Percentiles rank a stretch among this genome's conserved stretches.
phyloP scores from a whole-genome alignment of 257 asterid species.

The Gynochthodes officinalis region DNA sequence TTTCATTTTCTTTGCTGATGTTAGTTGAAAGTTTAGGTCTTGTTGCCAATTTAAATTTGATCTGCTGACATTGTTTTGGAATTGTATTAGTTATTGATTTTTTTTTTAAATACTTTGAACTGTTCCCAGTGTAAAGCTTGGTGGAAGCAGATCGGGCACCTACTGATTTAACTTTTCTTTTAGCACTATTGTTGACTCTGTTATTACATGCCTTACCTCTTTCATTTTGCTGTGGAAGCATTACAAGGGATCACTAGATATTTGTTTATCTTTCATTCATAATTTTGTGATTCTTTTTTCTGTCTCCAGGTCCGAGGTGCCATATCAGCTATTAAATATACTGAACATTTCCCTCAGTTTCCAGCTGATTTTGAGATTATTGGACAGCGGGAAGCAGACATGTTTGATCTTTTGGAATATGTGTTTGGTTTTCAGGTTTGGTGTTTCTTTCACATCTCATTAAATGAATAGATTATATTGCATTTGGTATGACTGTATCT shows the following conservation, averaged over 20 bases:
- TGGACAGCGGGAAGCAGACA: constrained; percentile 72
- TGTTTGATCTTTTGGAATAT: constrained; percentile 93
- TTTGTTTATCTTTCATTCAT: constrained; percentile 4
- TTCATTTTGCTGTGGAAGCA: not conserved
- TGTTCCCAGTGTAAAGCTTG: not conserved
- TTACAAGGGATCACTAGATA: constrained; percentile 13
- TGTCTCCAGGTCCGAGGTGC: constrained; percentile 75
- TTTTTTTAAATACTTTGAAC: not conserved
- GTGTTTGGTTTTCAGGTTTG: constrained; percentile 94
- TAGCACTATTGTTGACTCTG: not conserved
- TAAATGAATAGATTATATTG: not conserved
- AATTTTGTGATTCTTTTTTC: not conserved
- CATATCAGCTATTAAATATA: constrained; percentile 67
- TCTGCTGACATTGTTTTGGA: not conserved
- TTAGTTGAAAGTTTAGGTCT: not conserved
- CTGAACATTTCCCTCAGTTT: constrained; percentile 80
- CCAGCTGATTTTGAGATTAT: constrained; percentile 62
- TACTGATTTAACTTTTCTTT: not conserved
- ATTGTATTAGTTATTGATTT: not conserved
- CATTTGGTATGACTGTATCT: not conserved
- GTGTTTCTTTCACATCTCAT: constrained; percentile 10
- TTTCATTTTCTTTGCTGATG: not conserved
- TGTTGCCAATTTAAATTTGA: not conserved
- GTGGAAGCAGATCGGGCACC: not conserved
- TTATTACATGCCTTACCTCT: not conserved